These are phyloP conservation scores for Fusarium albidum DNA, from an alignment of 2,329 filamentous ascomycete genomes.

Conservation along the genomic window DNA sequence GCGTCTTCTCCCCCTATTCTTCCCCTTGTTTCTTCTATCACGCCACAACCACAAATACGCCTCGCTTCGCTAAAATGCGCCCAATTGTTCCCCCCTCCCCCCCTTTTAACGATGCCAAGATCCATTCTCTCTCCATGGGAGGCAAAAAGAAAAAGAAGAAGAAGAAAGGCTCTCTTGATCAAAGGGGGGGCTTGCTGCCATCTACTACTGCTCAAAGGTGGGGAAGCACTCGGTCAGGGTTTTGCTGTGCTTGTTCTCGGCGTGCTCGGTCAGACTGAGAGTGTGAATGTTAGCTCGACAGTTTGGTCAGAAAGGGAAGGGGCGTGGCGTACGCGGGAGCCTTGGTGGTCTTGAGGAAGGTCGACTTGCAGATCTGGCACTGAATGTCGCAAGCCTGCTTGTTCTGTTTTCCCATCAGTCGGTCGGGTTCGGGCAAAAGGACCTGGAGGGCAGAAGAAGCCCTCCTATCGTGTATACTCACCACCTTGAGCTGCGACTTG, in stretches of 20 bases:
- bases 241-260: constrained; percentile 80
- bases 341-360: constrained; percentile 81
- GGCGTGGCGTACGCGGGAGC: constrained; percentile 67
- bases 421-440: neutral
- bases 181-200: neutral
- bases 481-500: constrained; percentile 74
- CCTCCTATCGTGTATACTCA: constrained; percentile 51
- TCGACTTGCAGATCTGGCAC: constrained; percentile 79
- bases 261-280: constrained; percentile 72
- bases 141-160: too few species aligned
- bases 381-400: constrained; percentile 78
- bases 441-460: neutral
- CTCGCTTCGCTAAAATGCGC: constrained; percentile 33
- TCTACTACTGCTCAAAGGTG: constrained; percentile 45
- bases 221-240: constrained; percentile 76
- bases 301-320: neutral
- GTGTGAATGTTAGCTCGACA: constrained; percentile 19
- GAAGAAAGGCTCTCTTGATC: neutral
- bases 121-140: constrained; percentile 1
- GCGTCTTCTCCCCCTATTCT: neutral
- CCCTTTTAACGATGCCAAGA: constrained; percentile 15
- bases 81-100: constrained; percentile 6
- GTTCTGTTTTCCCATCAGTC: constrained; percentile 64
- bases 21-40: constrained; percentile 20
- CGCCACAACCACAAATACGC: constrained; percentile 29